These are phyloP conservation scores for Tuber microsphaerosporum DNA, from an alignment of 495 filamentous ascomycete genomes.

Conservation along the genomic window DNA sequence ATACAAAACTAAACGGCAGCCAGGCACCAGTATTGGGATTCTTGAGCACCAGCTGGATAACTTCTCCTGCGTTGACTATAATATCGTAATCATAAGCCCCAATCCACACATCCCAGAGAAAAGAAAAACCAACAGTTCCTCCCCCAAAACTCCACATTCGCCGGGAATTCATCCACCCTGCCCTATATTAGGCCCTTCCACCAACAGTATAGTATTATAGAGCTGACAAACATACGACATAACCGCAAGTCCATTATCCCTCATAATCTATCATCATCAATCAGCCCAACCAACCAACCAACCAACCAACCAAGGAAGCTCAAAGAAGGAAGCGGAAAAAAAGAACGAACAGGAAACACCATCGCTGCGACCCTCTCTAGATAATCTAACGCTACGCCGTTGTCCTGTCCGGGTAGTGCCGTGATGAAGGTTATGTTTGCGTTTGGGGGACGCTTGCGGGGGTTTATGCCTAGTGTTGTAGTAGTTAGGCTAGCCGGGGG, in stretches of 20 bases:
- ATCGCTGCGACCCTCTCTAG: conserved; percentile 71
- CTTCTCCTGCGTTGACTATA: conserved; percentile 68
- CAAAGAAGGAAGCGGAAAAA: background rate
- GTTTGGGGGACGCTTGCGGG: conserved; percentile 58
- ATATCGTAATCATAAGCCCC: background rate
- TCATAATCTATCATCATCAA: conserved; percentile 53
- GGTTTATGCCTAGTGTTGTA: conserved; percentile 49
- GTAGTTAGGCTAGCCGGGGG: background rate
- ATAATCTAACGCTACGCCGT: conserved; percentile 58
- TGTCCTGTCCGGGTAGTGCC: conserved; percentile 55
- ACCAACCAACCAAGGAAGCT: background rate
- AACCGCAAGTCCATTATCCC: conserved; percentile 57
- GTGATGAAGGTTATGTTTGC: conserved; percentile 69
- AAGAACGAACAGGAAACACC: conserved; percentile 34
- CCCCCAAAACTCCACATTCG: conserved; percentile 60
- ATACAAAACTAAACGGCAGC: conserved; percentile 67
- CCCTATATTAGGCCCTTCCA: conserved; percentile 5
- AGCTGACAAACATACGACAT: conserved; percentile 47
- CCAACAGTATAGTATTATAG: background rate
- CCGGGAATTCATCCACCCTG: conserved; percentile 64
- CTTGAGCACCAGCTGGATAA: conserved; percentile 69
- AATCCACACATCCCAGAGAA: background rate
- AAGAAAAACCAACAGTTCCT: conserved; percentile 31
- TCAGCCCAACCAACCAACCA: no score
- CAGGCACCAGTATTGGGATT: conserved; percentile 55